Base-by-base conservation (phyloP, 495 filamentous ascomycete genomes). In the Geoglossum glabrum region DNA sequence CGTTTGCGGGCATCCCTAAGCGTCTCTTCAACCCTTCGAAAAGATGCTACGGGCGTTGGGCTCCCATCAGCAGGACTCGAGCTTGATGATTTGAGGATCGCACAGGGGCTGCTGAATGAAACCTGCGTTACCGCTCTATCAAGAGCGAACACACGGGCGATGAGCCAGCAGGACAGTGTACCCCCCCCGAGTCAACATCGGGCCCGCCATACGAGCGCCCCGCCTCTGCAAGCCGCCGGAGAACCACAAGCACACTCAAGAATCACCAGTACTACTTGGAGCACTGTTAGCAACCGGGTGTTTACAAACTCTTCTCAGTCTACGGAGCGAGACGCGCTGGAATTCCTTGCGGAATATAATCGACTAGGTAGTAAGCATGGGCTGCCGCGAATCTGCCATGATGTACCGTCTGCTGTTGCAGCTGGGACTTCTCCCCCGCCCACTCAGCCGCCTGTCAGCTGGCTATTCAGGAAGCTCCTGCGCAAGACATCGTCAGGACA, bases 321-420 rank as follows among this genome's bases (percentile, higher is more conserved):
- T 7, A 68, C 73, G 23, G 64, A 71, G 34, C 70, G 71, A 38
- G 58, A 62, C 10, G 62, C 65, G 61, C 49, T 46, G 1, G 43
- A 50, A 25, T 79, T 76, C 58, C 61, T 76, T 6, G 47, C 68
- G 7, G 72, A 79, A 62, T 82, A 79, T 58, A 82, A 81, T 61
- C 65, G 69, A 21, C 67, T 82, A 9, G 79, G 78, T 3, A 68
- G 66, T 43, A 75, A 73, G 54, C 55, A 63, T 40, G 59, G 59
- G 9, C 28, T 64, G 4, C 61, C 56, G 25, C 55, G 5, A 28
- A 33, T 64, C 13, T 52, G 19, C 10, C 19, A 57, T 11, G 28
- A 38, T 7, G 7, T 11, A 21, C 40, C 40, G 23, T 45, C n/a
- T 21, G n/a, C 17, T 7, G 40, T 19, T 45, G 10, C n/a, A 10